phyloP scores from a whole-genome alignment of 257 asterid species.

The Eustoma russellianum region DNA sequence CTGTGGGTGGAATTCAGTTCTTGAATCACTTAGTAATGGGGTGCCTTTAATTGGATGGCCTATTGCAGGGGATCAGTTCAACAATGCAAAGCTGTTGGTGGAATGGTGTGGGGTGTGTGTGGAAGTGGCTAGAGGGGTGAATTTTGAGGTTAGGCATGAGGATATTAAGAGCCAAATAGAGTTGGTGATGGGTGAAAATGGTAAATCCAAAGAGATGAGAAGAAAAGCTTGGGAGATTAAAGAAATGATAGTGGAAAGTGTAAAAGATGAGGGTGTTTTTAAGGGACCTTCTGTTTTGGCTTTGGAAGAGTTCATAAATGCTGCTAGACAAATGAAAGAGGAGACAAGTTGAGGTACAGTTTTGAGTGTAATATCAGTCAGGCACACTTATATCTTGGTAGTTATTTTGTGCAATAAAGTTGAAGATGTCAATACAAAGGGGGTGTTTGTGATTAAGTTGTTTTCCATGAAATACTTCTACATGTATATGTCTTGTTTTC shows the following conservation, averaged over 20 bases:
- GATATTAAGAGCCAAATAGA: constrained; percentile 40
- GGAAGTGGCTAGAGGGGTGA: constrained; percentile 52
- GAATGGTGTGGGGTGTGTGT: constrained; percentile 47
- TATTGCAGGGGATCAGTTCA: constrained; percentile 51
- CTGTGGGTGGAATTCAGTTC: constrained; percentile 66
- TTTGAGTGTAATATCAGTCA: too few relatives aligned
- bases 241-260: constrained; percentile 24
- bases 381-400: too few relatives aligned
- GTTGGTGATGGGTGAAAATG: constrained; percentile 40
- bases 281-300: constrained; percentile 46
- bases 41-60: constrained; percentile 57
- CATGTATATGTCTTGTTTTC: too few relatives aligned
- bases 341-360: constrained; percentile 10
- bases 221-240: constrained; percentile 28
- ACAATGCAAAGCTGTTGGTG: constrained; percentile 42
- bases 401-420: too few relatives aligned
- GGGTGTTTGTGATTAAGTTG: too few relatives aligned
- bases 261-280: constrained; percentile 23
- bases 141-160: constrained; percentile 36
- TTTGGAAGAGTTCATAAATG: constrained; percentile 36
- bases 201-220: constrained; percentile 26
- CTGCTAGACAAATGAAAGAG: constrained; percentile 24
- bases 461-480: too few relatives aligned
- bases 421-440: too few relatives aligned
- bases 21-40: constrained; percentile 42